phyloP scores from a whole-genome alignment of 1,284 basidiomycete species.

The Heterobasidion annosum region DNA sequence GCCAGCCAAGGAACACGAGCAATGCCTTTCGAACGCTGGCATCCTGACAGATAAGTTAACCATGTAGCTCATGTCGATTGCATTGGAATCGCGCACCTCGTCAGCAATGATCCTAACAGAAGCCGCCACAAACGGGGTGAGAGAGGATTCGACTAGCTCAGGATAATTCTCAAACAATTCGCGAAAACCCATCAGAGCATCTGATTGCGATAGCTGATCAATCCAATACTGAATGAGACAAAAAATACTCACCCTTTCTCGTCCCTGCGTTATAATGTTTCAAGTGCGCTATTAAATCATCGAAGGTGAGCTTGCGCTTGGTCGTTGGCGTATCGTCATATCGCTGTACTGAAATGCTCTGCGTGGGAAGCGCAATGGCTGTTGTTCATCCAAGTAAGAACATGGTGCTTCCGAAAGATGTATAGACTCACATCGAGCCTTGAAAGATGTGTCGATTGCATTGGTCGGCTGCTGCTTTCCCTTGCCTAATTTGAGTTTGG shows the following conservation, averaged over 20 bases:
- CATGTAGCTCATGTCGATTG: neutral
- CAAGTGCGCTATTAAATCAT: constrained; percentile 71
- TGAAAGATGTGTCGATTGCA: constrained; percentile 93
- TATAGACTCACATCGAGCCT: constrained; percentile 67
- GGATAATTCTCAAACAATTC: constrained; percentile 72
- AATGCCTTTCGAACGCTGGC: constrained; percentile 54
- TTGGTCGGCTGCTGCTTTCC: constrained; percentile 81
- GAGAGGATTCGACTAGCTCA: constrained; percentile 42
- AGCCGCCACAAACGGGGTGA: constrained; percentile 58
- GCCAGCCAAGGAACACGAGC: constrained; percentile 58
- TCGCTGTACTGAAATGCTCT: constrained; percentile 60
- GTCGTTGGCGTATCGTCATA: constrained; percentile 58
- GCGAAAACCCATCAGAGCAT: constrained; percentile 75
- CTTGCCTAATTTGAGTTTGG: constrained; percentile 93
- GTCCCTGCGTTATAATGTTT: constrained; percentile 79
- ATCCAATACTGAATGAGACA: neutral
- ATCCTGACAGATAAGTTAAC: constrained; percentile 33
- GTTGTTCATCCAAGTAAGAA: constrained; percentile 3
- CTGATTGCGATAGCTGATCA: constrained; percentile 25
- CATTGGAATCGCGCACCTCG: constrained; percentile 43
- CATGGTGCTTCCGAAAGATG: neutral
- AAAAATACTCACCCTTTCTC: constrained; percentile 48
- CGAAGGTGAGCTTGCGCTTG: constrained; percentile 66
- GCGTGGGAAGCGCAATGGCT: constrained; percentile 88
- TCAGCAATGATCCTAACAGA: constrained; percentile 72